Percentiles rank a stretch among this genome's conserved stretches.
phyloP scores from a whole-genome alignment of 192 early-diverging fungal species.

The Paraglomus occultum region DNA sequence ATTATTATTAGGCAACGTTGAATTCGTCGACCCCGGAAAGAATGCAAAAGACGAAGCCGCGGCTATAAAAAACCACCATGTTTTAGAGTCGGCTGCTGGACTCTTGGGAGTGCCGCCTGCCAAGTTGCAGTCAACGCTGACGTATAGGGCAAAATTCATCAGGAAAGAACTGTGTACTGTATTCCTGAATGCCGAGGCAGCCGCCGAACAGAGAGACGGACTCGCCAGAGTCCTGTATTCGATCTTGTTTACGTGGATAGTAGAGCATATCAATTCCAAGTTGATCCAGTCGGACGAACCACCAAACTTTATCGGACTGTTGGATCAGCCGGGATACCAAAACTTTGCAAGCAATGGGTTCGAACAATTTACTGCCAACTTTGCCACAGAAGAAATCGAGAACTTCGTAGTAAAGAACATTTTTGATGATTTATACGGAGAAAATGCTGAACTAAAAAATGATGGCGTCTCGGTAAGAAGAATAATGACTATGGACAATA shows the following conservation, averaged over 20 bases:
- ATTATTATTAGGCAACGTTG: conserved; percentile 87
- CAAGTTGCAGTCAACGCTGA: conserved; percentile 61
- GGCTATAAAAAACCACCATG: conserved; percentile 71
- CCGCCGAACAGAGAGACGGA: conserved; percentile 75
- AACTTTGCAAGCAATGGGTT: conserved; percentile 54
- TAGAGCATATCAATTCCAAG: conserved; percentile 86
- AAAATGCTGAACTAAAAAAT: conserved; percentile 43
- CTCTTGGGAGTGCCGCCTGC: conserved; percentile 74
- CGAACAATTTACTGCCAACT: conserved; percentile 68
- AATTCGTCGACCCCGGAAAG: conserved; percentile 63
- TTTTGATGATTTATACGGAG: conserved; percentile 50
- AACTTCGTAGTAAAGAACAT: conserved; percentile 56
- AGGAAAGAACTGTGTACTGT: conserved; percentile 84
- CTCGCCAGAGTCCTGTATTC: conserved; percentile 84
- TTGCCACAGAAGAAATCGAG: conserved; percentile 68
- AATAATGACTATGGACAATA: conserved; percentile 49
- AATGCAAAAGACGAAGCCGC: conserved; percentile 71
- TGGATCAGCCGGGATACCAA: conserved; percentile 78
- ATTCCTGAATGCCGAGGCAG: conserved; percentile 79
- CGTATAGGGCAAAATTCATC: conserved; percentile 81
- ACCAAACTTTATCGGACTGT: conserved; percentile 81
- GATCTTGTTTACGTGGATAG: conserved; percentile 85
- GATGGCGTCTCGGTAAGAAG: conserved; percentile 63
- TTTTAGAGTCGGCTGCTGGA: conserved; percentile 68
- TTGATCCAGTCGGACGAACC: conserved; percentile 68